Percentiles rank a stretch among this genome's conserved stretches.
These are phyloP conservation scores for Phycomyces nitens DNA, from an alignment of 192 early-diverging fungal genomes.

Conservation along the genomic window DNA sequence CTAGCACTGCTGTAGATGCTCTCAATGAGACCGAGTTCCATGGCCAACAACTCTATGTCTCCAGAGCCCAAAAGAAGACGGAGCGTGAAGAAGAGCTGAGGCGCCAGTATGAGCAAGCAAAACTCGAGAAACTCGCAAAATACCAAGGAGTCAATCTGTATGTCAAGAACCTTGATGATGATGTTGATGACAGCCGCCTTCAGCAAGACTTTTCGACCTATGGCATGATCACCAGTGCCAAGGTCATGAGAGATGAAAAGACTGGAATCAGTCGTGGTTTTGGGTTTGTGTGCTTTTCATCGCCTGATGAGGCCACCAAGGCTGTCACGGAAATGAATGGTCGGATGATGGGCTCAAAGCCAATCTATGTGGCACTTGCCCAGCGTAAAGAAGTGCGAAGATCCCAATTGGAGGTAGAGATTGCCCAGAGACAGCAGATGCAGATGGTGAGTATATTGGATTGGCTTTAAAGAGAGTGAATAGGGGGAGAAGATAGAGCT, in stretches of 20 bases:
- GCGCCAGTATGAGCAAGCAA: slow-evolving; percentile 91
- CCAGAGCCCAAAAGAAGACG: slow-evolving; percentile 97
- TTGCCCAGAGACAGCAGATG: slow-evolving; percentile 29
- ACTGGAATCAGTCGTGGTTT: slow-evolving; percentile 81
- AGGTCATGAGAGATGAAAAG: slow-evolving; percentile 97
- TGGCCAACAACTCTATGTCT: slow-evolving; percentile 91
- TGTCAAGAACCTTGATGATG: slow-evolving; percentile 98
- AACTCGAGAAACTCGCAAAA: slow-evolving; percentile 95
- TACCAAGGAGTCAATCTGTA: slow-evolving; percentile 99
- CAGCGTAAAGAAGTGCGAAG: slow-evolving; percentile 87
- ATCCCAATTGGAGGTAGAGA: slow-evolving; percentile 80
- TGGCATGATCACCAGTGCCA: slow-evolving; percentile 94
- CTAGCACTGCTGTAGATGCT: slow-evolving; percentile 83
- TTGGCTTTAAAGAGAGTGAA: background rate
- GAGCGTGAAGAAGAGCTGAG: slow-evolving; percentile 98
- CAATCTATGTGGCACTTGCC: slow-evolving; percentile 87
- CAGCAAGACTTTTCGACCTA: slow-evolving; percentile 95
- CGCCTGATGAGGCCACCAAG: slow-evolving; percentile 97
- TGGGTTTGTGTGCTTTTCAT: slow-evolving; percentile 98
- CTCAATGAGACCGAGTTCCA: slow-evolving; percentile 91
- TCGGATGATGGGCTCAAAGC: slow-evolving; percentile 75
- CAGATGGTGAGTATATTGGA: slow-evolving; percentile 7
- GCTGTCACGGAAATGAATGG: slow-evolving; percentile 97
- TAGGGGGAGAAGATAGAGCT: too few species aligned
- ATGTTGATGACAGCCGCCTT: slow-evolving; percentile 93